Evolutionary conservation across 371 early-diverging fungal genomes (phyloP), one percentile per base, ranked within the genome.

Genomic region (Basidiobolus meristosporus): DNA sequence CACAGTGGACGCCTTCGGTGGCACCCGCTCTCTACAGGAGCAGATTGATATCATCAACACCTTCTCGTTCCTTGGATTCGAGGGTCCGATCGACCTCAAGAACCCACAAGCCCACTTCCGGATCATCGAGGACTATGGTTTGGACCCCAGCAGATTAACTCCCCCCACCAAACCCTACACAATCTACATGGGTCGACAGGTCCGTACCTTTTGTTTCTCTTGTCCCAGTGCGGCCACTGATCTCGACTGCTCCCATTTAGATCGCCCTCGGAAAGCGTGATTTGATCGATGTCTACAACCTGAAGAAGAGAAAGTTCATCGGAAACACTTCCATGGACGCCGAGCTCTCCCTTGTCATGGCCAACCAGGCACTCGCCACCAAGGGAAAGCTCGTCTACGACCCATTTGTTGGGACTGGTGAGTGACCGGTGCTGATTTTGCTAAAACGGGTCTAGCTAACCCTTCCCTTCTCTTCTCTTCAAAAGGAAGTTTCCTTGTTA

Each of bases 241-340:
- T 11, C 31, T 16, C 15, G 9, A 22, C 4, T n/a, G 11, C 18
- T 9, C 20, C 12, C 12, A 30, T 37, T 34, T 22, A 60, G 64
- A 49, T 80, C 2, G 77, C 73, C 16, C 53, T 52, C 14, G 81
- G 86, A 18, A 66, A 78, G 47, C 65, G 93, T 6, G 70, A 74
- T 18, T 41, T 82, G 19, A 70, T 91, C 16, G 60, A 71, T 12
- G 64, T 50, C 34, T 97, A 77, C 50, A 82, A 88, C 50, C 63
- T 95, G 35, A 98, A 95, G 62, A 90, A 89, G 50, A 66, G 98
- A 36, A 68, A 62, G 29, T 98, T 95, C 50, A 51, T 98, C 17
- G 96, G 96, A 12, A 95, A 81, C 23, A 98, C 98, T 0, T 78
- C 86, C 20, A 95, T 98, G 96, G 95, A 98, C 49, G 91, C 96